Percentiles rank a stretch among this genome's conserved stretches.
These are phyloP conservation scores for Elaeis oleifera DNA, from an alignment of 202 grass and related monocot species.

Conservation along the genomic window DNA sequence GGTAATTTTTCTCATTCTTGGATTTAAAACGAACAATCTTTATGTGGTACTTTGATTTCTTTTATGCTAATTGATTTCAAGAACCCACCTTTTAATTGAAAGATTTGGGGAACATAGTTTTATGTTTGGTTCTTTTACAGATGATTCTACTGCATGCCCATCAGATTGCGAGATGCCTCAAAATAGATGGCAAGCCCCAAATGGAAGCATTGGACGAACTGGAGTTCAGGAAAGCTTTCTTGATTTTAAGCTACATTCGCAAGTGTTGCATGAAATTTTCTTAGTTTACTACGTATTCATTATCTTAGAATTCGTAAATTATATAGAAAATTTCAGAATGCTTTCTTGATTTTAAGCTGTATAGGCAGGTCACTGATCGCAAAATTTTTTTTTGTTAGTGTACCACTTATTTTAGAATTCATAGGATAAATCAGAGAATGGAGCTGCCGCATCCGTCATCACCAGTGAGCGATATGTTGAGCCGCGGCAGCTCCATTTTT, in stretches of 20 bases:
- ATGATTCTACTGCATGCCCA: background rate
- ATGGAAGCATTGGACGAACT: constrained; percentile 41
- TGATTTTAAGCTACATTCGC: constrained; percentile 55
- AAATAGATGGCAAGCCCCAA: constrained; percentile 25
- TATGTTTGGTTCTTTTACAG: background rate
- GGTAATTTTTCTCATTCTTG: background rate
- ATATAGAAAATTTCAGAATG: no score
- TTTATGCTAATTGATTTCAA: no score
- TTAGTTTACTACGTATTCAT: background rate
- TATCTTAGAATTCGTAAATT: background rate
- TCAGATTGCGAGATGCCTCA: background rate
- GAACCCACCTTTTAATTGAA: background rate
- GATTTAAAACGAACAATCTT: background rate
- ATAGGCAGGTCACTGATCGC: no score
- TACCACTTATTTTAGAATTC: no score
- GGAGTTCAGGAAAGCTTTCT: constrained; percentile 47
- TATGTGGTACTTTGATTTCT: no score
- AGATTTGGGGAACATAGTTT: background rate
- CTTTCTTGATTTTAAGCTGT: no score
- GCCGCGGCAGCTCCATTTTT: no score
- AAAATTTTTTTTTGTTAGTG: no score
- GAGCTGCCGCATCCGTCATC: no score
- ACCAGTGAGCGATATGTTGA: no score
- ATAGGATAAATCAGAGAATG: no score
- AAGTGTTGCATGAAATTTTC: constrained; percentile 7